phyloP scores from a whole-genome alignment of 768 basidiomycete genomes.

The Hygrophoropsis aurantiaca region DNA sequence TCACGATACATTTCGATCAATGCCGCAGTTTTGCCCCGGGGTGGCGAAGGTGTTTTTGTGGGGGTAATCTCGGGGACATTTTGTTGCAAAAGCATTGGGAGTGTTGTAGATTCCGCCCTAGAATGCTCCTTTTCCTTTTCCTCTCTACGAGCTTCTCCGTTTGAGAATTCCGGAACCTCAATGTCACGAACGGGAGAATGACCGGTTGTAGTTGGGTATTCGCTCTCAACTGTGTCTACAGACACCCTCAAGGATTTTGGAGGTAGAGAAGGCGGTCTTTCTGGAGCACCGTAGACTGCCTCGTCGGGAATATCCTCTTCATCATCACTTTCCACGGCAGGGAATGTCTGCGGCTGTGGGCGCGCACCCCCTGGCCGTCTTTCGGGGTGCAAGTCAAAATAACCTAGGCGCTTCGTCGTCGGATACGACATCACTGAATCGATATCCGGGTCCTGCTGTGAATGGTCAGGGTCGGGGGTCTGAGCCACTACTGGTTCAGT shows the following conservation, averaged over 20 bases:
- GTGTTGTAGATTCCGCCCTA: conserved; percentile 27
- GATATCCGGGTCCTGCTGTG: conserved; percentile 43
- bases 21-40: conserved; percentile 64
- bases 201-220: conserved; percentile 28
- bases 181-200: conserved; percentile 26
- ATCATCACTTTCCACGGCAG: conserved; percentile 32
- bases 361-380: conserved; percentile 40
- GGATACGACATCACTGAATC: conserved; percentile 37
- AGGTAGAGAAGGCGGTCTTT: conserved; percentile 10
- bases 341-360: conserved; percentile 20
- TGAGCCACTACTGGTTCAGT: conserved; percentile 9
- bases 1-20: conserved; percentile 88
- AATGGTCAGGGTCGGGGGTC: neutral
- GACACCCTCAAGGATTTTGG: conserved; percentile 28
- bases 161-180: conserved; percentile 28
- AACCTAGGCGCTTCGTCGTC: conserved; percentile 49
- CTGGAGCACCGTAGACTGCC: conserved; percentile 30
- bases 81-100: conserved; percentile 15
- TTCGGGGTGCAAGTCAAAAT: conserved; percentile 81
- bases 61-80: conserved; percentile 9
- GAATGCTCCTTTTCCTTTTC: conserved; percentile 22
- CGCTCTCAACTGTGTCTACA: conserved; percentile 31
- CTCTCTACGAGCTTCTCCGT: conserved; percentile 18
- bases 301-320: conserved; percentile 35
- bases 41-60: conserved; percentile 24